Evolutionary conservation across 2,329 filamentous ascomycete species (phyloP), one percentile per base, ranked within the genome.

Genomic region (Alternaria alternata): DNA sequence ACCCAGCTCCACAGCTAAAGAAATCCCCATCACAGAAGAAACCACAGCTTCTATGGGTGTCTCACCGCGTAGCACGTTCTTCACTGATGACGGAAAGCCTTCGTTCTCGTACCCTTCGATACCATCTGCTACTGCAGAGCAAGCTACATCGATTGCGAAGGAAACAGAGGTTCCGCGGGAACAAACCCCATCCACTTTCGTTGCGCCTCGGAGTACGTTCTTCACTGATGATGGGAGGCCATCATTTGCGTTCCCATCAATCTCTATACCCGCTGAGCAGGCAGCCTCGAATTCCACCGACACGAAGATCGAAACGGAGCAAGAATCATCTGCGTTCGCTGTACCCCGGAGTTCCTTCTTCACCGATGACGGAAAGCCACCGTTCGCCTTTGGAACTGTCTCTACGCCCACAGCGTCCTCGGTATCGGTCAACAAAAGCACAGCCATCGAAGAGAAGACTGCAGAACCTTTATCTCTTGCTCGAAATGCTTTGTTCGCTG

Each of bases 181-280:
- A 18, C 38, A 16, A 18, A 42, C 32, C 48, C 30, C 26, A 22
- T 32, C 49, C 2, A n/a, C 24, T 18, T n/a, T 34, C 42, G 59
- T 59, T 16, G 47, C 46, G 22, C 66, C 64, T 2, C 57, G 49
- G 9, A 66, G 57, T 7, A 51, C 18, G 0, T 63, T 55, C 51
- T 63, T 63, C 22, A 55, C 54, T 22, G 61, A 63, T 54, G 41
- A 53, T 36, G 61, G 61, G 18, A 63, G 47, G 16, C 61, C 61
- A 8, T 36, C 54, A 5, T 63, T 63, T 22, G 46, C 51, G 5
- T 61, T 58, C 51, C 51, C 51, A 32, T 43, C 51, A 32, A 18
- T 32, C 12, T 34, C 46, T 12, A 47, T 16, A 14, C 28, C 52
- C 2, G n/a, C 28, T 11, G 38, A 52, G 28, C 36, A 42, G 6